These are phyloP conservation scores for Leccinum boreale DNA, from an alignment of 768 basidiomycete genomes.

Conservation along the genomic window DNA sequence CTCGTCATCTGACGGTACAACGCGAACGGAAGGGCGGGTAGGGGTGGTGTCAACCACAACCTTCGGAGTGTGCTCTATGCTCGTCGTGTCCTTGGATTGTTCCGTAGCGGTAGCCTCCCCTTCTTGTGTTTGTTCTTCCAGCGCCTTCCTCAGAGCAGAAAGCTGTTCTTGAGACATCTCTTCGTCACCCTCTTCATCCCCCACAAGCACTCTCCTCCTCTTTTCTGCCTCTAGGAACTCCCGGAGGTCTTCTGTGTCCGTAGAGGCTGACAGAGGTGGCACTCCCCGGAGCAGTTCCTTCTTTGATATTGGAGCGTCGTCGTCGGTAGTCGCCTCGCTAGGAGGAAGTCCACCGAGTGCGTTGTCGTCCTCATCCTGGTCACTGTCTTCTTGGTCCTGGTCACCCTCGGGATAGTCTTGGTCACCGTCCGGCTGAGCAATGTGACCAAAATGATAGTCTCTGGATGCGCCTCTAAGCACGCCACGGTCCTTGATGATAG, in stretches of 20 bases:
- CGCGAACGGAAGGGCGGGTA: conserved; percentile 8
- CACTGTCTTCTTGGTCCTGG: conserved; percentile 44
- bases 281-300: conserved; percentile 34
- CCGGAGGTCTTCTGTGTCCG: conserved; percentile 58
- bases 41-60: conserved; percentile 16
- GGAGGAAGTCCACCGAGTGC: conserved; percentile 55
- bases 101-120: conserved; percentile 7
- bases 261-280: conserved; percentile 44
- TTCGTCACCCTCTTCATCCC: conserved; percentile 27
- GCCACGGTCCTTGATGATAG: conserved; percentile 69
- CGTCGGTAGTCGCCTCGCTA: conserved; percentile 22
- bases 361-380: conserved; percentile 52
- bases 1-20: conserved; percentile 23
- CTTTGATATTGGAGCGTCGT: conserved; percentile 30
- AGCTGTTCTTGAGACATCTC: conserved; percentile 22
- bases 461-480: conserved; percentile 45
- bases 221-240: conserved; percentile 68
- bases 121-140: conserved; percentile 11
- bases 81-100: conserved; percentile 3
- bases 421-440: conserved; percentile 39
- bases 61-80: conserved; percentile 1
- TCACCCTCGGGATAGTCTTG: conserved; percentile 38
- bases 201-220: conserved; percentile 41
- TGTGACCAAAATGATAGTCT: conserved; percentile 50
- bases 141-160: conserved; percentile 12